Base-by-base conservation (phyloP, 306 rosid genomes). In the Cicer arietinum region DNA sequence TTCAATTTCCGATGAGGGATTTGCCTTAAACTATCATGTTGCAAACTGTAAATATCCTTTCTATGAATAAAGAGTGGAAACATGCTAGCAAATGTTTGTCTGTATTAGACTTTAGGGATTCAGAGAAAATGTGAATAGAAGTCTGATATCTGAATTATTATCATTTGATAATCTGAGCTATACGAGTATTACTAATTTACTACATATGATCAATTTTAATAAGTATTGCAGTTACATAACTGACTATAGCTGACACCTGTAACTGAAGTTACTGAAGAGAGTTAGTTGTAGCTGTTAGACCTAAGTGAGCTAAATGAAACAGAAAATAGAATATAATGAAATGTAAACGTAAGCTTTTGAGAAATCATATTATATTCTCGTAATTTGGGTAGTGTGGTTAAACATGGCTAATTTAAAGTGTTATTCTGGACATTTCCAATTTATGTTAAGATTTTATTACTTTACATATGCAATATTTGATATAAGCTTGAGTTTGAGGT, bases 401-500 rank as follows among this genome's bases (percentile, higher is more conserved):
- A 74, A 39, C 52, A 30, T 53, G 60, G 13, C 18, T 71, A 5
- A 2, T 6, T n/a, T 16, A 63, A 18, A 41, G n/a, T 51, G 41
- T 22, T 41, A 50, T 51, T 78, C 64, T 59, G 2, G 30, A 35
- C 20, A 7, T 13, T 41, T 68, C 46, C 63, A 52, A 8, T 76
- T 46, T 45, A 10, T 42, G 53, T 69, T 58, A 7, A 7, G 65
- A 35, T 52, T 75, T 60, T 68, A 16, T 68, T 48, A 48, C 63
- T 67, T 47, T 22, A 12, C 65, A 0, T 44, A 67, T 67, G 43
- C 16, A 59, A 61, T 69, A 64, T 64, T 51, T 52, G 68, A 71
- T 46, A 13, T 59, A 16, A 69, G 63, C 40, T n/a, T 45, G 77
- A 52, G 70, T 70, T 62, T 53, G 35, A 18, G 61, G 56, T 76